Evolutionary conservation across 129 eudicot genomes (phyloP).

Genomic region (Saposhnikovia divaricata): DNA sequence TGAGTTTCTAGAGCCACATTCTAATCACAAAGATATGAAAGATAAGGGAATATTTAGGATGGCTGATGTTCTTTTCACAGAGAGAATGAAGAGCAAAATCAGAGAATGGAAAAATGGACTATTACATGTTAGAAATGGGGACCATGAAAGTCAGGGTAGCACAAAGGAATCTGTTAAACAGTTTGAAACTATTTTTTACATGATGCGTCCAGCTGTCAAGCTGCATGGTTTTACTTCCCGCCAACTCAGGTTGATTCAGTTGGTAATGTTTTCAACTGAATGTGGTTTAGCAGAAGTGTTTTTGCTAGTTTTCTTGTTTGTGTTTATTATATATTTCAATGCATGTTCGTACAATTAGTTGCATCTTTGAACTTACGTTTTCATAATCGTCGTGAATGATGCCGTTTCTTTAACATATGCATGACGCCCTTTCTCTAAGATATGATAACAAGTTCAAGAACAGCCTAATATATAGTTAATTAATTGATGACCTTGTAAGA

Average conservation of each 20-base stretch:
- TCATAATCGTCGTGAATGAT: neutral
- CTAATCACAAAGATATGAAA: slow-evolving; percentile 22
- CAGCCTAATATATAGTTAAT: neutral
- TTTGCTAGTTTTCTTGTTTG: neutral
- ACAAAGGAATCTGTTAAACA: slow-evolving; percentile 32
- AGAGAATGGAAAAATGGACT: slow-evolving; percentile 65
- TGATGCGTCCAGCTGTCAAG: slow-evolving; percentile 70
- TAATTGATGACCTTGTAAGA: neutral
- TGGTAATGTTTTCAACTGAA: slow-evolving; percentile 54
- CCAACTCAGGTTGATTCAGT: slow-evolving; percentile 78
- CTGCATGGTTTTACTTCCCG: slow-evolving; percentile 69
- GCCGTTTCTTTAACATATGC: neutral
- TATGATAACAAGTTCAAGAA: neutral
- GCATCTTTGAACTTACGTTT: neutral
- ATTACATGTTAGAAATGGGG: slow-evolving; percentile 29
- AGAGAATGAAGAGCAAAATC: slow-evolving; percentile 58
- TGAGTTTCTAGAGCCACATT: slow-evolving; percentile 27
- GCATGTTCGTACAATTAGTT: neutral
- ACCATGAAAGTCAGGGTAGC: slow-evolving; percentile 18
- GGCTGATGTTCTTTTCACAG: slow-evolving; percentile 72
- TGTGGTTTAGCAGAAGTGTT: neutral
- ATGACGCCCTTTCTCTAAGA: neutral
- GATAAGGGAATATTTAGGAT: slow-evolving; percentile 46
- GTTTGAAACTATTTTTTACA: slow-evolving; percentile 62
- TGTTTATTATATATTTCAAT: neutral